phyloP scores from a whole-genome alignment of 176 grass and related monocot species.

The Aegilops bicornis region DNA sequence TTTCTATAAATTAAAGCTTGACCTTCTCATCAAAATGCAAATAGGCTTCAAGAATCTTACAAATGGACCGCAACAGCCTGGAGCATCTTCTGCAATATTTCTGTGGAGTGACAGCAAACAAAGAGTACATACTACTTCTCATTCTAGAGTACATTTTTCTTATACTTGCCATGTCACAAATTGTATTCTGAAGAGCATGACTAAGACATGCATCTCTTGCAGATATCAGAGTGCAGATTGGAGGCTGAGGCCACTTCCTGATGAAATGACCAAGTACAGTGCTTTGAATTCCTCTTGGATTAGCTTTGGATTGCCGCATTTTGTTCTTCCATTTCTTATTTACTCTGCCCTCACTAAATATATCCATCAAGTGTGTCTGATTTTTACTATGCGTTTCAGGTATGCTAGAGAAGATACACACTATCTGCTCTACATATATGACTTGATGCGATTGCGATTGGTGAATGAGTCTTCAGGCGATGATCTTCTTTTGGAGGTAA shows the following conservation, averaged over 20 bases:
- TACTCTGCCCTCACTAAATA: neutral
- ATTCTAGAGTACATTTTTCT: slow-evolving; percentile 1
- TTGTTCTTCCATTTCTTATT: slow-evolving; percentile 13
- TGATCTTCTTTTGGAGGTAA: slow-evolving; percentile 86
- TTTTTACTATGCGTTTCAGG: slow-evolving; percentile 38
- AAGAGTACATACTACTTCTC: slow-evolving; percentile 61
- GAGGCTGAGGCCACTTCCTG: slow-evolving; percentile 86
- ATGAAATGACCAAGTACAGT: slow-evolving; percentile 92
- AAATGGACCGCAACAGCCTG: slow-evolving; percentile 87
- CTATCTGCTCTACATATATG: slow-evolving; percentile 93
- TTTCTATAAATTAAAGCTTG: slow-evolving; percentile 26
- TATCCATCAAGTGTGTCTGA: slow-evolving; percentile 30
- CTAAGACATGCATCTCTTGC: slow-evolving; percentile 38
- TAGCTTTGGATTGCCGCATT: slow-evolving; percentile 18
- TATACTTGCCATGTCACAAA: slow-evolving; percentile 15
- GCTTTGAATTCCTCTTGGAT: slow-evolving; percentile 6
- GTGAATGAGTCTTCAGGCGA: slow-evolving; percentile 51
- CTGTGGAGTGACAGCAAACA: slow-evolving; percentile 85
- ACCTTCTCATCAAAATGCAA: slow-evolving; percentile 33
- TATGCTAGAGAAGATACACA: slow-evolving; percentile 99
- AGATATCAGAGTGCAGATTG: slow-evolving; percentile 99
- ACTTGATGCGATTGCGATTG: slow-evolving; percentile 75
- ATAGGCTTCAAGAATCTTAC: slow-evolving; percentile 87
- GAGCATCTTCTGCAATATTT: slow-evolving; percentile 90
- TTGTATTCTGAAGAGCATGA: slow-evolving; percentile 7